Conservation (phyloP, 2,329 filamentous ascomycete genomes). For the Cytospora schulzeri region DNA sequence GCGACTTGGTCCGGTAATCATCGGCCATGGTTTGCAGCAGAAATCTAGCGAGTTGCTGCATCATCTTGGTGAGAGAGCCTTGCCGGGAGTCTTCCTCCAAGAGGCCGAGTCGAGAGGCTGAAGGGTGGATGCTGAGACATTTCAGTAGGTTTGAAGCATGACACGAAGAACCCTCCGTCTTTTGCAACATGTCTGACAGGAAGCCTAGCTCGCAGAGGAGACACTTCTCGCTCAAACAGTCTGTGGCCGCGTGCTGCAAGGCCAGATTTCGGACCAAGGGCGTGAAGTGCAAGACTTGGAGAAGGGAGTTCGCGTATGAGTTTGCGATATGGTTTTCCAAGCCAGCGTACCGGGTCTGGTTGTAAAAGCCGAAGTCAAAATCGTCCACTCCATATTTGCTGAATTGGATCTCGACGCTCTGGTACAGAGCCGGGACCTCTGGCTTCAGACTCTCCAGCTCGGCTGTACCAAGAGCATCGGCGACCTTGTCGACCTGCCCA, state of each 20-base stretch:
- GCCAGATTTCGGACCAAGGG: slow-evolving; percentile 85
- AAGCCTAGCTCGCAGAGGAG: slow-evolving; percentile 93
- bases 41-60: slow-evolving; percentile 85
- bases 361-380: slow-evolving; percentile 98
- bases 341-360: slow-evolving; percentile 87
- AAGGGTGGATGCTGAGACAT: slow-evolving; percentile 80
- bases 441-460: slow-evolving; percentile 75
- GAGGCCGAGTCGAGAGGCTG: slow-evolving; percentile 75
- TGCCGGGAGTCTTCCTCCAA: slow-evolving; percentile 81
- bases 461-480: slow-evolving; percentile 66
- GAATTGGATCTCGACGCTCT: slow-evolving; percentile 96
- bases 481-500: slow-evolving; percentile 56
- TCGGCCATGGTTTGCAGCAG: slow-evolving; percentile 77
- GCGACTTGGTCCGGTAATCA: slow-evolving; percentile 71
- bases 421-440: slow-evolving; percentile 86
- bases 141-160: slow-evolving; percentile 95
- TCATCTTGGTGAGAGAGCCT: slow-evolving; percentile 74
- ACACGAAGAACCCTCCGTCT: slow-evolving; percentile 89
- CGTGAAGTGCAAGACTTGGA: slow-evolving; percentile 91
- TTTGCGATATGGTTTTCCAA: slow-evolving; percentile 96
- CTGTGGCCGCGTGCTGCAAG: slow-evolving; percentile 82
- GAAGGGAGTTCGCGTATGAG: slow-evolving; percentile 89
- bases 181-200: slow-evolving; percentile 96
- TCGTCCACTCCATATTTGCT: slow-evolving; percentile 99
- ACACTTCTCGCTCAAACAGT: slow-evolving; percentile 81